phyloP scores from a whole-genome alignment of 2,329 filamentous ascomycete species.

The Moelleriella libera region DNA sequence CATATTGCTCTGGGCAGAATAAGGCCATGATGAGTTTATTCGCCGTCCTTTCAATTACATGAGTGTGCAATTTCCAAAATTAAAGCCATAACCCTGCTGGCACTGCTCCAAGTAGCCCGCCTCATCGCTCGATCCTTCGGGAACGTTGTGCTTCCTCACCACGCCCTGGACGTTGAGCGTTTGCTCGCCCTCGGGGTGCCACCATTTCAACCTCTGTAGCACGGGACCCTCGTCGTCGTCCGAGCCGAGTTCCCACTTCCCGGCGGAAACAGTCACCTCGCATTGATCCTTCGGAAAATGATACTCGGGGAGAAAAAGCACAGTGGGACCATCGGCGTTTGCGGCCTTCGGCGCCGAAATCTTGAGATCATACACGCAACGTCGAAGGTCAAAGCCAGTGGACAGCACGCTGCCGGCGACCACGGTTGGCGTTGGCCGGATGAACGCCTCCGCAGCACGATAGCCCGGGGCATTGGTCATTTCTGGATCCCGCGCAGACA shows the following conservation, averaged over 20 bases:
- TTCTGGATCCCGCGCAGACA: constrained; percentile 37
- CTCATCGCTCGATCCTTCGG: constrained; percentile 50
- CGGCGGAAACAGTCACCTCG: constrained; percentile 62
- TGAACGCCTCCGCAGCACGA: constrained; percentile 83
- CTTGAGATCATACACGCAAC: constrained; percentile 61
- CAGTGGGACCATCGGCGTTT: constrained; percentile 53
- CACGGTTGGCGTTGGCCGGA: constrained; percentile 68
- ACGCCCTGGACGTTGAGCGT: constrained; percentile 62
- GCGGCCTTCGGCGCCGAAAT: constrained; percentile 48
- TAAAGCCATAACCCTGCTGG: constrained; percentile 31
- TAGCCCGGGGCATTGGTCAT: constrained; percentile 56
- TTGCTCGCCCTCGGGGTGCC: constrained; percentile 81
- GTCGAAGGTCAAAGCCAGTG: constrained; percentile 72
- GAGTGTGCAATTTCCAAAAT: constrained; percentile 30
- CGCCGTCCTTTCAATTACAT: constrained; percentile 36
- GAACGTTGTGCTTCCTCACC: constrained; percentile 46
- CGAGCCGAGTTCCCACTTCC: constrained; percentile 75
- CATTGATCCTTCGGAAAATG: constrained; percentile 73
- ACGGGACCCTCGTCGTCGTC: constrained; percentile 56
- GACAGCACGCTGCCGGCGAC: constrained; percentile 57
- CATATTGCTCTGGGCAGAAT: no score
- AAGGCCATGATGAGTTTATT: no score
- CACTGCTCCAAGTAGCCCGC: constrained; percentile 66
- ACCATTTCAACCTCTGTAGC: constrained; percentile 76
- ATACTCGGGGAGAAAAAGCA: constrained; percentile 78